A percentile compares a stretch with the other conserved stretches of the same genome.
These are phyloP conservation scores for Eutrema salsugineum DNA, from an alignment of 441 rosid genomes.

Conservation along the genomic window DNA sequence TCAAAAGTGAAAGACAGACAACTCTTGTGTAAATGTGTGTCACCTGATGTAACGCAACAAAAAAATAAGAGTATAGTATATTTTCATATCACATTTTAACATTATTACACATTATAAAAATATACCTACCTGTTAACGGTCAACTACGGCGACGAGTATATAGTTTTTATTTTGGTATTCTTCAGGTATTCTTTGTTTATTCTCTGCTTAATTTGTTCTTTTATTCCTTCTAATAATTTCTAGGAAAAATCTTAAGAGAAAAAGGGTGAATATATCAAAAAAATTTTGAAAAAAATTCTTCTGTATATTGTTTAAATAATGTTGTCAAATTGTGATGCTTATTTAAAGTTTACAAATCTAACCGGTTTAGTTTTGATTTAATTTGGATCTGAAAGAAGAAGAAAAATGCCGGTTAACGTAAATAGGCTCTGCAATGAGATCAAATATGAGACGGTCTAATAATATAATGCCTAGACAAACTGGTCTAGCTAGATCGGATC, in stretches of 20 bases:
- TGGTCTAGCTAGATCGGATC: background rate
- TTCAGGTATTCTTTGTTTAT: constrained; percentile 3
- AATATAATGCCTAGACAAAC: background rate
- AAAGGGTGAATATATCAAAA: background rate
- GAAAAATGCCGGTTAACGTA: too few relatives aligned
- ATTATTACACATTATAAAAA: background rate
- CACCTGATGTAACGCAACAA: constrained; percentile 25
- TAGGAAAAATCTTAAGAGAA: background rate
- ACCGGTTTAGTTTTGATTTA: background rate
- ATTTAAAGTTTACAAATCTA: background rate
- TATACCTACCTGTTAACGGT: constrained; percentile 12
- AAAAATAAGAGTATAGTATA: too few relatives aligned
- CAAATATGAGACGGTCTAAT: background rate
- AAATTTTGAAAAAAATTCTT: background rate
- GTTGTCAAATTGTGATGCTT: background rate
- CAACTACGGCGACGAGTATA: constrained; percentile 26
- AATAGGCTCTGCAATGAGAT: background rate
- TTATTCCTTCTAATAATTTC: background rate
- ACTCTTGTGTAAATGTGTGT: constrained; percentile 12
- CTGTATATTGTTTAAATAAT: background rate
- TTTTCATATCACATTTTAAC: background rate
- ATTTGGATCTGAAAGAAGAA: background rate
- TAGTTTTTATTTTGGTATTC: background rate
- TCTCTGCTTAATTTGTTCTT: background rate
- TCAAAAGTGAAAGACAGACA: constrained; percentile 18